Conservation (phyloP, 2,329 filamentous ascomycete species). For the Plenodomus lindquistii region DNA sequence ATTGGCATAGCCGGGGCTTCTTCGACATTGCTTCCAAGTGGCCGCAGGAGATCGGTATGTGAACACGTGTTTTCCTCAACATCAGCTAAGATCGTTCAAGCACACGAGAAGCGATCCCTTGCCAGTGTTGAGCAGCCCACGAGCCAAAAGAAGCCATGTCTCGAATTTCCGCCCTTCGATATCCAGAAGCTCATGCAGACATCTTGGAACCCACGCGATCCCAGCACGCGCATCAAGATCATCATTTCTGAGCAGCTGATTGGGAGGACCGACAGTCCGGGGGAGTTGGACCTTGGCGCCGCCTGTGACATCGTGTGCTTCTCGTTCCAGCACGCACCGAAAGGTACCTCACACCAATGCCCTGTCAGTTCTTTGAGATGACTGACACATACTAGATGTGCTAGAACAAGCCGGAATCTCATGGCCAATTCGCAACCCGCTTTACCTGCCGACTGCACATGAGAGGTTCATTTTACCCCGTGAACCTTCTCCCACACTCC, state of each 20-base stretch:
- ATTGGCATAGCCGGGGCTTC: slow-evolving; percentile 30
- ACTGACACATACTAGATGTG: slow-evolving; percentile 58
- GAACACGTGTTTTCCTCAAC: no score
- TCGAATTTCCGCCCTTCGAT: slow-evolving; percentile 75
- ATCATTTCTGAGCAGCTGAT: slow-evolving; percentile 73
- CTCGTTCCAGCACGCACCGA: slow-evolving; percentile 82
- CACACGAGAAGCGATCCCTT: slow-evolving; percentile 29
- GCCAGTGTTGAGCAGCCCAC: slow-evolving; percentile 51
- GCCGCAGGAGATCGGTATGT: slow-evolving; percentile 39
- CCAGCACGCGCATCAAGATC: slow-evolving; percentile 74
- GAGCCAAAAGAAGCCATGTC: slow-evolving; percentile 55
- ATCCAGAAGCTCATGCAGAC: slow-evolving; percentile 68
- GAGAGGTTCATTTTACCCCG: background rate
- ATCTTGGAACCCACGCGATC: slow-evolving; percentile 72
- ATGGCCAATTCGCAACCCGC: slow-evolving; percentile 65
- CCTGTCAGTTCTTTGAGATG: background rate
- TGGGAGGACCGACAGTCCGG: slow-evolving; percentile 20
- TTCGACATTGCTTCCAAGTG: slow-evolving; percentile 31
- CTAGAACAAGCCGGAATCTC: slow-evolving; percentile 75
- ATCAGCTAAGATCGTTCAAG: slow-evolving; percentile 14
- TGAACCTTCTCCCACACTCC: background rate
- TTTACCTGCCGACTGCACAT: slow-evolving; percentile 24
- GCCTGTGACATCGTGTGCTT: slow-evolving; percentile 76
- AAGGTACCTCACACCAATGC: slow-evolving; percentile 57
- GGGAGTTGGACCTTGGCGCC: slow-evolving; percentile 57